phyloP scores from a whole-genome alignment of 1,284 basidiomycete genomes.

The Fomitopsis pinicola region DNA sequence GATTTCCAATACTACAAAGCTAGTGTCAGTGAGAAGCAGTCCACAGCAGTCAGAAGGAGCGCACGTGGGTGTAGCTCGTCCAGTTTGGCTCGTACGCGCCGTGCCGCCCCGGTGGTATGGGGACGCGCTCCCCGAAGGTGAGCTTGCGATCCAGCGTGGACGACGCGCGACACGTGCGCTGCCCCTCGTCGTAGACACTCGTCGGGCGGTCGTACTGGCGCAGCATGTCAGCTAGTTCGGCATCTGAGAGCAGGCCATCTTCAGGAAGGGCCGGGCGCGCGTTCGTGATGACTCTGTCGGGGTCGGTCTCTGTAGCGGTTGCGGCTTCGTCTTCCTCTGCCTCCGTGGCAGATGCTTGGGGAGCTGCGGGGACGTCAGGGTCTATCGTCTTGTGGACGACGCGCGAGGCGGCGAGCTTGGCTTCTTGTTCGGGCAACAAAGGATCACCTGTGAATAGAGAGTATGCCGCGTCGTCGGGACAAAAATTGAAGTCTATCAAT shows the following conservation, averaged over 20 bases:
- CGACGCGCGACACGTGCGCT: conserved; percentile 8
- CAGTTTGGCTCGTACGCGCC: conserved; percentile 73
- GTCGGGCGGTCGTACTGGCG: conserved; percentile 30
- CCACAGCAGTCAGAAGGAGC: conserved; percentile 3
- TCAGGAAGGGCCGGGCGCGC: conserved; percentile 55
- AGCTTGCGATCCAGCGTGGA: conserved; percentile 22
- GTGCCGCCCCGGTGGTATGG: conserved; percentile 34
- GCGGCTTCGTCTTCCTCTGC: conserved; percentile 39
- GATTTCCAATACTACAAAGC: conserved; percentile 66
- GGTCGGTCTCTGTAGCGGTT: conserved; percentile 42
- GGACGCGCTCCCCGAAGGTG: conserved; percentile 48
- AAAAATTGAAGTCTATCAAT: conserved; percentile 84
- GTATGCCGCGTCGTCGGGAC: conserved; percentile 84
- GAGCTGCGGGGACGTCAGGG: conserved; percentile 39
- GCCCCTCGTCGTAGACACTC: conserved; percentile 60
- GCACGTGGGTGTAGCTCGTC: conserved; percentile 64
- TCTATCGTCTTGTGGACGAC: conserved; percentile 84
- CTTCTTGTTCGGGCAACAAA: conserved; percentile 50
- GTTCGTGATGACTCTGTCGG: conserved; percentile 73
- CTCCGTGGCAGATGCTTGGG: conserved; percentile 25
- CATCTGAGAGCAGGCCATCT: conserved; percentile 72
- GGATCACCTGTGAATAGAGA: conserved; percentile 67
- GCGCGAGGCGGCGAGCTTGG: conserved; percentile 58
- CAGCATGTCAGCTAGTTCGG: conserved; percentile 59
- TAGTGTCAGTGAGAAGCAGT: background rate